These are phyloP conservation scores for Aspergillus unguis DNA, from an alignment of 2,329 filamentous ascomycete species.

Conservation along the genomic window DNA sequence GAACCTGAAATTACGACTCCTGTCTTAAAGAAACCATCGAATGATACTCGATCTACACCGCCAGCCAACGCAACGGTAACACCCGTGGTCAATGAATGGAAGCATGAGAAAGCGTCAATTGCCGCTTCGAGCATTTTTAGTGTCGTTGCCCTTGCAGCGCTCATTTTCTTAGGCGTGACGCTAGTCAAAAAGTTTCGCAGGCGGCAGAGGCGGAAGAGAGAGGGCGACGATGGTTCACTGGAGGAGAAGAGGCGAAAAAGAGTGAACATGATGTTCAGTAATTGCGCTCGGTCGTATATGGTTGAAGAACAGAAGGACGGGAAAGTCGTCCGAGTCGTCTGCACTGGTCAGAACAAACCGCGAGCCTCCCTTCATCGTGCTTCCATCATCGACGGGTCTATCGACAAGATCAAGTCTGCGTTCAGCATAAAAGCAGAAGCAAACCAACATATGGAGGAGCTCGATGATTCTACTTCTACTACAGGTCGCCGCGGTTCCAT, in stretches of 20 bases:
- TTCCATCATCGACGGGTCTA: background rate
- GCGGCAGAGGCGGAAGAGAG: conserved; percentile 17
- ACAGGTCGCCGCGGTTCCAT: conserved; percentile 13
- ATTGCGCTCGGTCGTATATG: conserved; percentile 21
- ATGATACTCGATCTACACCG: background rate
- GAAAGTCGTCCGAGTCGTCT: conserved; percentile 14
- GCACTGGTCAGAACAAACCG: conserved; percentile 7
- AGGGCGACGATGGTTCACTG: conserved; percentile 8
- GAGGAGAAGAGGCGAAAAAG: conserved; percentile 19
- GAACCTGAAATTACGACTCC: background rate
- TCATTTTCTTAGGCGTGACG: conserved; percentile 22
- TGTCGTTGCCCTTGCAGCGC: conserved; percentile 17
- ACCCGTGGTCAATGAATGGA: conserved; percentile 16
- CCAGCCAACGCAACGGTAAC: conserved; percentile 5
- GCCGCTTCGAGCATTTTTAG: conserved; percentile 27
- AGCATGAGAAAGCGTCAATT: conserved; percentile 23
- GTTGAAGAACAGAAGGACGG: conserved; percentile 20
- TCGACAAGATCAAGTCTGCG: background rate
- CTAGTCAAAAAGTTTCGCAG: conserved; percentile 20
- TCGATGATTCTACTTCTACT: background rate
- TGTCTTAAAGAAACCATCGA: background rate
- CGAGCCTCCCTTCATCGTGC: background rate
- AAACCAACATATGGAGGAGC: conserved; percentile 2
- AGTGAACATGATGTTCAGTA: conserved; percentile 30
- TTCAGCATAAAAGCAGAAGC: background rate